Base-by-base conservation (phyloP, 805 yeast genomes). In the Candida qinlingensis region DNA sequence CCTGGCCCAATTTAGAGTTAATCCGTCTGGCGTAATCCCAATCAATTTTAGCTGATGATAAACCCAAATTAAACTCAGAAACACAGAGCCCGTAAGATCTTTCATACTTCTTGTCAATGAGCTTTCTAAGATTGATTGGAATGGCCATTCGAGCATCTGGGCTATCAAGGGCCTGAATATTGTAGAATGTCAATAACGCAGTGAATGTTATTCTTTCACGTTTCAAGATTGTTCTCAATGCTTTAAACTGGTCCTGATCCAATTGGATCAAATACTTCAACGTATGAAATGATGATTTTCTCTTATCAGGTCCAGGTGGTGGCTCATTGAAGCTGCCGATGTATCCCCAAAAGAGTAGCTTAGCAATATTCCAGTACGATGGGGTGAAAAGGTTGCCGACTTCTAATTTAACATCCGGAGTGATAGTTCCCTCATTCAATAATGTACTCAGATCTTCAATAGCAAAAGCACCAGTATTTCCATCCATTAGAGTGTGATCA, bases 61-160 rank as follows among this genome's bases (percentile, higher is more conserved):
- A 30, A 25, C 28, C 37, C n/a, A 45, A 19, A 0, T 30, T 39
- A 8, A 47, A 10, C 3, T 26, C 40, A 33, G 47, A 40, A 3
- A 50, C 48, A 28, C 42, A 45, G 6, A 47, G 9, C 5, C 50
- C 52, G 13, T 41, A 46, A 7, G 46, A 39, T 31, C 47, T 46
- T 3, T 7, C 19, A 37, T 29, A 43, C 8, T 44, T 27, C 12
- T 11, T n/a, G 4, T 28, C 40, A 7, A 46, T 13, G 11, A 46
- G 38, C 25, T 27, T 31, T 27, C 54, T 44, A 28, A 51, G 33
- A 41, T 51, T 49, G 3, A 51, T n/a, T n/a, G 54, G 49, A 31
- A 46, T 13, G 7, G 33, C 9, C 4, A 46, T 39, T 5, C 27
- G 37, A n/a, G 49, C 39, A 9, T 34, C 26, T 4, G 12, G 37